Evolutionary conservation across 768 basidiomycete species (phyloP).

Genomic region (Strobilomyces confusus): DNA sequence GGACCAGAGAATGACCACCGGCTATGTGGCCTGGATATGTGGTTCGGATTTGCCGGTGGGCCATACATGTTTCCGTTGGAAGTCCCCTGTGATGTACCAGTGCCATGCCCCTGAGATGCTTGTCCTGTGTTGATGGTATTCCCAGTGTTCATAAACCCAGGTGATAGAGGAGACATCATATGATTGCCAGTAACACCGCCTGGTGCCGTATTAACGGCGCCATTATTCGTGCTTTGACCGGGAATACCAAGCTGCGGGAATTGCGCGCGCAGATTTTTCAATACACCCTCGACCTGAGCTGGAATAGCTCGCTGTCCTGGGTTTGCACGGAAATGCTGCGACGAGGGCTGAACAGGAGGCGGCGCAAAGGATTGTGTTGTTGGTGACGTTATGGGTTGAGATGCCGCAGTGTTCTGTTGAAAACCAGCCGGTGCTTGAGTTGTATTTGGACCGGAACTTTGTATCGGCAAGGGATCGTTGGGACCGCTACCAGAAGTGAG

Average conservation of each 20-base stretch:
- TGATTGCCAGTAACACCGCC: neutral
- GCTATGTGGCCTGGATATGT: neutral
- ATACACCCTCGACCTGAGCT: slow-evolving; percentile 9
- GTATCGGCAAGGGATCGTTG: neutral
- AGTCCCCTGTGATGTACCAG: slow-evolving; percentile 1
- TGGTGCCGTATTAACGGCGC: neutral
- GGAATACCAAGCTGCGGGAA: slow-evolving; percentile 8
- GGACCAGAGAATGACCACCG: slow-evolving; percentile 1
- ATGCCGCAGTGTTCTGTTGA: neutral
- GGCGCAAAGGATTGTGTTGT: neutral
- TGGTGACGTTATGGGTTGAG: neutral
- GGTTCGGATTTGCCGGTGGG: slow-evolving; percentile 2
- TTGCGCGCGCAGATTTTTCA: slow-evolving; percentile 15
- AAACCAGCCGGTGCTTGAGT: neutral
- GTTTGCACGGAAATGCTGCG: slow-evolving; percentile 1
- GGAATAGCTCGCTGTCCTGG: slow-evolving; percentile 6
- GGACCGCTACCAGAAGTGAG: slow-evolving; percentile 7
- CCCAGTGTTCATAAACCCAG: neutral
- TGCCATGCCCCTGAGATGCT: slow-evolving; percentile 5
- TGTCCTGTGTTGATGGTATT: neutral
- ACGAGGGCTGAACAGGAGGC: neutral
- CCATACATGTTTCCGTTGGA: neutral
- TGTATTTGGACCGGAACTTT: neutral
- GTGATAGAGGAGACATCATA: neutral
- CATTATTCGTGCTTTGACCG: neutral